phyloP scores from a whole-genome alignment of 306 rosid genomes.

The Comarum palustre region DNA sequence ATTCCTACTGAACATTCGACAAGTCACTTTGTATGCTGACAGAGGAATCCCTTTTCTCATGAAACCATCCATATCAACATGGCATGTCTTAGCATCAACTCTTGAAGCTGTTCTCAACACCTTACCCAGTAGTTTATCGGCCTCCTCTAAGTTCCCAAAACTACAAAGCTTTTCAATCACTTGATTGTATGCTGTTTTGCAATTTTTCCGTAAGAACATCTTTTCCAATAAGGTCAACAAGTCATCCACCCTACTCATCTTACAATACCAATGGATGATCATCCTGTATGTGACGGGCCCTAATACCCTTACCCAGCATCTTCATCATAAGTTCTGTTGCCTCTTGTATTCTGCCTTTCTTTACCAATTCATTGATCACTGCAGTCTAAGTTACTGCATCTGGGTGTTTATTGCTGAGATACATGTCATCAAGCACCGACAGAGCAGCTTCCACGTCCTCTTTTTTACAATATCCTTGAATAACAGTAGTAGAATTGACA shows the following conservation, averaged over 20 bases:
- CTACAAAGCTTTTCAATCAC: slow-evolving; percentile 81
- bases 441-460: slow-evolving; percentile 71
- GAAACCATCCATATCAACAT: slow-evolving; percentile 67
- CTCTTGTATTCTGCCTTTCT: slow-evolving; percentile 67
- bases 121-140: slow-evolving; percentile 63
- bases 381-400: slow-evolving; percentile 72
- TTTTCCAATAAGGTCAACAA: slow-evolving; percentile 60
- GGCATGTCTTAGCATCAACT: slow-evolving; percentile 74
- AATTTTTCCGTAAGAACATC: slow-evolving; percentile 57
- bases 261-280: slow-evolving; percentile 71
- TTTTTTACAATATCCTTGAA: slow-evolving; percentile 77
- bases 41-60: slow-evolving; percentile 55
- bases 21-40: slow-evolving; percentile 75
- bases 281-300: slow-evolving; percentile 79
- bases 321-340: slow-evolving; percentile 53
- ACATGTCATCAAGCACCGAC: slow-evolving; percentile 80
- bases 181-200: slow-evolving; percentile 60
- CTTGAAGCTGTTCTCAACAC: slow-evolving; percentile 88
- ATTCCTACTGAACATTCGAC: slow-evolving; percentile 79
- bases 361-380: slow-evolving; percentile 69
- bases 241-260: slow-evolving; percentile 59
- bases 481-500: slow-evolving; percentile 73
- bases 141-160: slow-evolving; percentile 70
- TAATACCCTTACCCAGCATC: slow-evolving; percentile 70
- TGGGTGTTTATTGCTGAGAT: slow-evolving; percentile 80